Evolutionary conservation across 1,284 basidiomycete species (phyloP).

Genomic region (Malassezia vespertilionis): DNA sequence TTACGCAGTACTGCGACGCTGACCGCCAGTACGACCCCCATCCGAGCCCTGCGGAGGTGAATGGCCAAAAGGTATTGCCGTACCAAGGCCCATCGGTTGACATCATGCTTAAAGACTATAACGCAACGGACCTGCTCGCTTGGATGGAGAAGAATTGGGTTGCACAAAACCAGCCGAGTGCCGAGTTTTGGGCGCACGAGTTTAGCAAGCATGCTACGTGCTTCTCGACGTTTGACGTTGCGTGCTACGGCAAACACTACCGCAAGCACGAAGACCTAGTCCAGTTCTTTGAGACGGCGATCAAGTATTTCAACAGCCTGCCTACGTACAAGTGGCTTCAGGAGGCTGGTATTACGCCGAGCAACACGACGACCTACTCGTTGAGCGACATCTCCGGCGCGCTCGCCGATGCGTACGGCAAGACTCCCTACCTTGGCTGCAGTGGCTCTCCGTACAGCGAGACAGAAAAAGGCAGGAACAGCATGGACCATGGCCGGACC

Average conservation of each 20-base stretch:
- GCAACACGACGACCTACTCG: slow-evolving; percentile 3
- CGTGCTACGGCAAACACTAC: slow-evolving; percentile 6
- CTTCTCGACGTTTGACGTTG: slow-evolving; percentile 7
- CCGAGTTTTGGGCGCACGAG: slow-evolving; percentile 8
- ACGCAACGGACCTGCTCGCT: not conserved
- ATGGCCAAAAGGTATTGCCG: not conserved
- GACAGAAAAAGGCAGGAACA: not conserved
- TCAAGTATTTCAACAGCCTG: not conserved
- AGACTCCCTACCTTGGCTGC: slow-evolving; percentile 1
- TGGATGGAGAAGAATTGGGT: slow-evolving; percentile 7
- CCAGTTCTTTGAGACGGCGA: slow-evolving; percentile 5
- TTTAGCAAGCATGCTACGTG: slow-evolving; percentile 10
- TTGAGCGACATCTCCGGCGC: not conserved
- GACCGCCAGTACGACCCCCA: slow-evolving; percentile 4
- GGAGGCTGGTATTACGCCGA: slow-evolving; percentile 6
- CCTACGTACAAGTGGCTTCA: slow-evolving; percentile 7
- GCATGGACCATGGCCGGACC: not conserved
- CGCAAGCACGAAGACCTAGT: slow-evolving; percentile 1
- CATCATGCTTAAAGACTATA: not conserved
- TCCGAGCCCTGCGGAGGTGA: not conserved
- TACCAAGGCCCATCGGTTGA: slow-evolving; percentile 3
- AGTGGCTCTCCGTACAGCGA: not conserved
- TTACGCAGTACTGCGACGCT: slow-evolving; percentile 3
- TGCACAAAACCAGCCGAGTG: slow-evolving; percentile 1
- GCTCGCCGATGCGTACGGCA: not conserved